Evolutionary conservation across 1,284 basidiomycete genomes (phyloP).

Genomic region (Apiotrichum gracile): DNA sequence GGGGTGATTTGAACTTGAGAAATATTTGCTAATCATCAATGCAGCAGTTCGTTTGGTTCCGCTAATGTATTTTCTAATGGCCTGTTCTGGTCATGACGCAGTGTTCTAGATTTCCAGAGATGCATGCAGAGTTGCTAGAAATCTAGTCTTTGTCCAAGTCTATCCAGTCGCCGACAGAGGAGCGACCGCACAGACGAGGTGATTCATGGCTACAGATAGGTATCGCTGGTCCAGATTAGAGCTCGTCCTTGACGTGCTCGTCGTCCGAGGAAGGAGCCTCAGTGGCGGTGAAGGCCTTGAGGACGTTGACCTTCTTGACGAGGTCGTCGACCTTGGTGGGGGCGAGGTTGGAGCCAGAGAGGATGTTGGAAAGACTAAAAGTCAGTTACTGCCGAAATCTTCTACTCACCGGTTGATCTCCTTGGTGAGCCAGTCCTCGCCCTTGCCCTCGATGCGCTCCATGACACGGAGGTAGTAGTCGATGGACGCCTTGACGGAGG

Average conservation of each 20-base stretch:
- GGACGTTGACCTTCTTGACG: constrained; percentile 83
- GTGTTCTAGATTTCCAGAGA: no score
- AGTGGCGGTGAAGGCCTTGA: constrained; percentile 62
- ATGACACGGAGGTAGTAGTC: constrained; percentile 85
- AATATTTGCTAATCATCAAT: no score
- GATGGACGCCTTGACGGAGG: constrained; percentile 50
- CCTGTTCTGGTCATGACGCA: no score
- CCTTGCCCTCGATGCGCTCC: constrained; percentile 72
- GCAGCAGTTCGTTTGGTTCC: no score
- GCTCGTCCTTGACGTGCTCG: constrained; percentile 23
- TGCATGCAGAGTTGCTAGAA: no score
- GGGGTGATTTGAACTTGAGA: no score
- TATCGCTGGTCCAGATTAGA: constrained; percentile 1
- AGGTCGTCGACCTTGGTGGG: constrained; percentile 85
- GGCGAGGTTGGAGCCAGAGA: constrained; percentile 53
- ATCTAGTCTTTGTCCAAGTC: no score
- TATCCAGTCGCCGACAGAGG: no score
- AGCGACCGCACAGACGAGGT: no score
- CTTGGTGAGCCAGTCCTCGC: constrained; percentile 74
- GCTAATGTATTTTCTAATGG: no score
- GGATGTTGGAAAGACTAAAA: constrained; percentile 40
- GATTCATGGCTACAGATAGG: no score
- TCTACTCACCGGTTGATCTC: constrained; percentile 69
- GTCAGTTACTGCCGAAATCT: not conserved
- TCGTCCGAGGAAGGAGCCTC: constrained; percentile 47